These are phyloP conservation scores for Diplocarpon rosae DNA, from an alignment of 2,329 filamentous ascomycete genomes.

Conservation along the genomic window DNA sequence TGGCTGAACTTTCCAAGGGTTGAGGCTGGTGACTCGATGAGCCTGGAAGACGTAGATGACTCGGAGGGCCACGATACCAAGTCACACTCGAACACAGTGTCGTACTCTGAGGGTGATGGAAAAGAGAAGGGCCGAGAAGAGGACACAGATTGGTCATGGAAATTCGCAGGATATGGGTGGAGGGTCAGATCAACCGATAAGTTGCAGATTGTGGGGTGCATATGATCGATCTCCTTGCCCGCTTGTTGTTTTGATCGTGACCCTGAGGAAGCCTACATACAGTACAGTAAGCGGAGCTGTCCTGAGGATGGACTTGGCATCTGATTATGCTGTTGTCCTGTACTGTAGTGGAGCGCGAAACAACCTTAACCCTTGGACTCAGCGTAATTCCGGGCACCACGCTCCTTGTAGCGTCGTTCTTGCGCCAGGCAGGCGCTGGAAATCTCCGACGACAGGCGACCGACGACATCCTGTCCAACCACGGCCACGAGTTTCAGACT, in stretches of 20 bases:
- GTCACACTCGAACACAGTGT: slow-evolving; percentile 1
- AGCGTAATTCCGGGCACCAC: slow-evolving; percentile 1
- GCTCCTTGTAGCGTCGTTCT: not conserved
- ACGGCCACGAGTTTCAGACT: slow-evolving; percentile 9
- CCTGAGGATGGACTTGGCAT: slow-evolving; percentile 1
- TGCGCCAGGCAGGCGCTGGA: slow-evolving; percentile 6
- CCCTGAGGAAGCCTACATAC: too few species aligned
- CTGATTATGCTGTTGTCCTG: not conserved
- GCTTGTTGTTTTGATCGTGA: not conserved
- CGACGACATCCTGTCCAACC: slow-evolving; percentile 4
- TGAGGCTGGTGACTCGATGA: too few species aligned
- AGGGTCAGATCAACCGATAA: slow-evolving; percentile 1
- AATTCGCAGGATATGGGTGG: too few species aligned
- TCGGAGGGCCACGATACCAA: slow-evolving; percentile 5
- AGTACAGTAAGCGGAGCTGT: too few species aligned
- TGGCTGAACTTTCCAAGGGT: too few species aligned
- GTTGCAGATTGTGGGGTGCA: slow-evolving; percentile 9
- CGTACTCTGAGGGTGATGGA: not conserved
- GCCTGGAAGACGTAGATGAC: slow-evolving; percentile 1
- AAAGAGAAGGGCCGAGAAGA: slow-evolving; percentile 7
- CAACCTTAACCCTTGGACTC: not conserved
- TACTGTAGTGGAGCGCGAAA: not conserved
- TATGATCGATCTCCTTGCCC: slow-evolving; percentile 7
- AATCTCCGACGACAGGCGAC: slow-evolving; percentile 8
- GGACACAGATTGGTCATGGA: slow-evolving; percentile 1